Evolutionary conservation across 1,284 basidiomycete species (phyloP), one percentile per base, ranked within the genome.

Genomic region (Heimioporus retisporus): DNA sequence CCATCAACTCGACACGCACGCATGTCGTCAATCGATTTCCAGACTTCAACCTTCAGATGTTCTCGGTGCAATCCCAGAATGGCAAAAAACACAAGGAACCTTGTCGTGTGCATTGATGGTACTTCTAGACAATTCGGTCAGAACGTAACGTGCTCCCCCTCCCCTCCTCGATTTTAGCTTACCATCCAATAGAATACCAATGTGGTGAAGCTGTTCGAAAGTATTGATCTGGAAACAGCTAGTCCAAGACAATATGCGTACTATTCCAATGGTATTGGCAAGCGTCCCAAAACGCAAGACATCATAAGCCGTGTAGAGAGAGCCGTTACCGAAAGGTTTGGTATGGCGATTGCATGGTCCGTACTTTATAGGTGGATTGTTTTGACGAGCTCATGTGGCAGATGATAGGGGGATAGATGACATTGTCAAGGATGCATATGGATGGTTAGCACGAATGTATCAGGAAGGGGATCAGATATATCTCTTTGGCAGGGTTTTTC

Each of bases 401-500:
- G 8, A 35, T 35, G 31, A 8, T 35, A 35, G 31, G 31, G 31
- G 31, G 8, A 35, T 35, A 35, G 31, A 35, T 5, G 31, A 35
- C 31, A 35, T 35, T 35, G 31, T 35, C 31, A 35, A 35, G 31
- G 66, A 70, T 53, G 83, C 78, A 1, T 84, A 84, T 69, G 73
- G 75, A 7, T 85, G 83, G 83, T 65, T 84, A 8, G 75, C 81
- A 7, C 75, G 78, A 31, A 72, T 68, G 25, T 84, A 84, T 68
- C 56, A 71, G 28, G 68, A 71, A 18, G 80, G 55, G 3, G 83
- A 85, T 66, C 69, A 69, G 18, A 84, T 85, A 54, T 85, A 75
- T 61, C 71, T 85, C 3, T 84, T 85, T 66, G 83, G 84, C 83
- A 55, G 8, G 2, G 13, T 25, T 59, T 48, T 6, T 61, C 3